A percentile compares a stretch with the other conserved stretches of the same genome.
phyloP scores from a whole-genome alignment of 2,329 filamentous ascomycete genomes.

The Talaromyces albobiverticillius region DNA sequence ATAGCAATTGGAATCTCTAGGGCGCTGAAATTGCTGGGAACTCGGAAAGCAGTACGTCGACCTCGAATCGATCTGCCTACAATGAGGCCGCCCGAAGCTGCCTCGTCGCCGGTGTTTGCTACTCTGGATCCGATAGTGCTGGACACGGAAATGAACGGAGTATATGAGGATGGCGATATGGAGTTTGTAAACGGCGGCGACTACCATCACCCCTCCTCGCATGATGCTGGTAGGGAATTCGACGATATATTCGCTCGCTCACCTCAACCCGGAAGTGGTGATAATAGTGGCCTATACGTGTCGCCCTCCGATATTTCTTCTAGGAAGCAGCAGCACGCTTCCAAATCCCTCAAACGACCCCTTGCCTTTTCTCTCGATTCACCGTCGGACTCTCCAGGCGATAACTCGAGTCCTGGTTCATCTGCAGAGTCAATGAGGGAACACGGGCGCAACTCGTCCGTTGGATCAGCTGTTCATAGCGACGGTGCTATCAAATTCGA shows the following conservation, averaged over 20 bases:
- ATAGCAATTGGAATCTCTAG: not conserved
- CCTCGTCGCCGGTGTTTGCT: slow-evolving; percentile 37
- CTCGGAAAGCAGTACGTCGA: not conserved
- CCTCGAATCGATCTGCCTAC: slow-evolving; percentile 17
- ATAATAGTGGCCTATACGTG: slow-evolving; percentile 27
- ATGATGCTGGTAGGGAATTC: slow-evolving; percentile 39
- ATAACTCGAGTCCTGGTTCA: slow-evolving; percentile 42
- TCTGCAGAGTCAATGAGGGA: slow-evolving; percentile 42
- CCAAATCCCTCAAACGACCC: slow-evolving; percentile 32
- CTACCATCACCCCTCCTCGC: slow-evolving; percentile 34
- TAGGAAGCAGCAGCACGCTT: slow-evolving; percentile 29
- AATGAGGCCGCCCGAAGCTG: slow-evolving; percentile 35
- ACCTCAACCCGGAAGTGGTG: slow-evolving; percentile 29
- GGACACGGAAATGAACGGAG: slow-evolving; percentile 42
- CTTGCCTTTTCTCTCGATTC: slow-evolving; percentile 35
- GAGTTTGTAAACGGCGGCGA: slow-evolving; percentile 40
- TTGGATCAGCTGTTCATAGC: slow-evolving; percentile 38
- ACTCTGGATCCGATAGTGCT: slow-evolving; percentile 40
- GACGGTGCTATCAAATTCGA: slow-evolving; percentile 34
- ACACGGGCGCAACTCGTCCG: slow-evolving; percentile 39
- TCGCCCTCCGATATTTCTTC: slow-evolving; percentile 27
- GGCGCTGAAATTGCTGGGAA: not conserved
- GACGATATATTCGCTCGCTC: slow-evolving; percentile 39
- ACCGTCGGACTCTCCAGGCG: slow-evolving; percentile 45
- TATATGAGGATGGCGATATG: slow-evolving; percentile 41